These are phyloP conservation scores for Solanum rostratum DNA, from an alignment of 257 asterid genomes.

Conservation along the genomic window DNA sequence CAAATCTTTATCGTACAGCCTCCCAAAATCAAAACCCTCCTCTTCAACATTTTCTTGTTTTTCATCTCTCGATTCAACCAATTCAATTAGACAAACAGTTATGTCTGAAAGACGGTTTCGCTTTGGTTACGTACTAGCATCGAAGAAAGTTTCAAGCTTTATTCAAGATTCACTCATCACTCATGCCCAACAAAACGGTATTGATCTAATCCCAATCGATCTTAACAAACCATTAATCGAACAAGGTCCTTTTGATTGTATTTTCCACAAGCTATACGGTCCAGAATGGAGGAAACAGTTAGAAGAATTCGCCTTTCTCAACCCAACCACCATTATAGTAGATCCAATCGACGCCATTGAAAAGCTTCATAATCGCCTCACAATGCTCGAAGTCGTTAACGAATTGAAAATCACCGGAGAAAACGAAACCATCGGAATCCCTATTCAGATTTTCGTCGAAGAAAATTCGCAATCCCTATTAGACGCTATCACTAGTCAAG, in stretches of 20 bases:
- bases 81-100: background rate
- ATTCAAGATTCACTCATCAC: constrained; percentile 50
- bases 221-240: constrained; percentile 36
- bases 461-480: constrained; percentile 18
- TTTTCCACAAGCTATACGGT: constrained; percentile 51
- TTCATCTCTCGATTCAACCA: background rate
- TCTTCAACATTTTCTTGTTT: background rate
- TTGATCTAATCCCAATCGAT: constrained; percentile 43
- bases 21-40: background rate
- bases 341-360: constrained; percentile 44
- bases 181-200: constrained; percentile 38
- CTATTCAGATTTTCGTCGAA: constrained; percentile 9
- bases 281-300: constrained; percentile 50
- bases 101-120: constrained; percentile 21
- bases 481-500: background rate
- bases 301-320: constrained; percentile 9
- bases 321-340: constrained; percentile 39
- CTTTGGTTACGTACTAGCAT: constrained; percentile 61
- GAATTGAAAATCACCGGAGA: constrained; percentile 5
- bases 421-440: constrained; percentile 26
- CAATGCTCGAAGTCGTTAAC: constrained; percentile 67
- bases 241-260: constrained; percentile 57
- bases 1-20: background rate
- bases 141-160: constrained; percentile 49
- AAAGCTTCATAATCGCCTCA: constrained; percentile 54